Evolutionary conservation across 2,329 filamentous ascomycete species (phyloP).

Genomic region (Byssothecium circinans): DNA sequence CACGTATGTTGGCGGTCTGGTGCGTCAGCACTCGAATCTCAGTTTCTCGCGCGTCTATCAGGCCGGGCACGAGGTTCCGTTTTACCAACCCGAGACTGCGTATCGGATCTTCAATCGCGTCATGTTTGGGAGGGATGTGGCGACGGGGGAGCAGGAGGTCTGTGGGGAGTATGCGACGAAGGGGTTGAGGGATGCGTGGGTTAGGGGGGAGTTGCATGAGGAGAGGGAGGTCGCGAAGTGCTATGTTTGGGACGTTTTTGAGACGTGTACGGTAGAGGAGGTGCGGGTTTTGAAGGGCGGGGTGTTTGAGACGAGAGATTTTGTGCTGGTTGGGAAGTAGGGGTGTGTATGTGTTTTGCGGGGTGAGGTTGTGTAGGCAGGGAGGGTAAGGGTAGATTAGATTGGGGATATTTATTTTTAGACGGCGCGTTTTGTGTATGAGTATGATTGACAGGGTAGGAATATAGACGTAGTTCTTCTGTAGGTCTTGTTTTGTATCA

Average conservation of each 20-base stretch:
- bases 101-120: slow-evolving; percentile 55
- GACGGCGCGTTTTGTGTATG: no score
- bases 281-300: slow-evolving; percentile 6
- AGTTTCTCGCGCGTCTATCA: slow-evolving; percentile 34
- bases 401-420: not conserved
- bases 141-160: slow-evolving; percentile 48
- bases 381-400: not conserved
- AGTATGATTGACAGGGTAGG: no score
- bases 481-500: no score
- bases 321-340: slow-evolving; percentile 9
- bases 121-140: slow-evolving; percentile 51
- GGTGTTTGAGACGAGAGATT: slow-evolving; percentile 9
- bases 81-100: slow-evolving; percentile 45
- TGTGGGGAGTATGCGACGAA: slow-evolving; percentile 7
- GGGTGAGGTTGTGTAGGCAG: not conserved
- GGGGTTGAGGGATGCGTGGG: slow-evolving; percentile 10
- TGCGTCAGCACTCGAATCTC: slow-evolving; percentile 68
- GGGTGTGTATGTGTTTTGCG: no score
- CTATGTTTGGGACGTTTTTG: slow-evolving; percentile 17
- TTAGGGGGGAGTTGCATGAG: not conserved
- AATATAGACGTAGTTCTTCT: no score
- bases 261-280: slow-evolving; percentile 16
- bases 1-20: slow-evolving; percentile 67
- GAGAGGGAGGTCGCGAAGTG: slow-evolving; percentile 6
- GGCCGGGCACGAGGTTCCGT: slow-evolving; percentile 52